Base-by-base conservation (phyloP, 2,329 filamentous ascomycete genomes). In the Colletotrichum paranaense region DNA sequence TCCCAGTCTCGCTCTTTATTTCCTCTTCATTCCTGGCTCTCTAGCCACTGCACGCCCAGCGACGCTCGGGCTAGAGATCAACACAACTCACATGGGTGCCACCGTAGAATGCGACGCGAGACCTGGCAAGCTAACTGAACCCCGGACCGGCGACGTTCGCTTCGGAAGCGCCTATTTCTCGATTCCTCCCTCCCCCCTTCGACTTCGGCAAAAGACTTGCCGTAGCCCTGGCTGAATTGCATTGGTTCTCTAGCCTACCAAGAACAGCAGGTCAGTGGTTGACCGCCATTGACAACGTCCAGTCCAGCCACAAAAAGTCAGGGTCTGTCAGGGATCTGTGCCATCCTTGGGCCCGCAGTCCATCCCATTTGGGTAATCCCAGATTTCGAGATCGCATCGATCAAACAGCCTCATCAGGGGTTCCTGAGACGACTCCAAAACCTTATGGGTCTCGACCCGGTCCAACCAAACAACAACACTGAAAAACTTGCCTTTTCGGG, bases 381-480 rank as follows among this genome's bases (percentile, higher is more conserved):
- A 32, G 56, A 26, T 57, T 35, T 49, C 42, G 8, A 49, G 56
- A 69, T 74, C 70, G 60, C 69, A 62, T 74, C 73, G 68, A 65
- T 74, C 63, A 73, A 74, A 69, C 73, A 70, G 24, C 73, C 32
- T 66, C 70, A 63, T 28, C 70, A 66, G 65, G 73, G 70, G 66
- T 74, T 49, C 64, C 70, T 75, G 73, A 74, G 70, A 75, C 73
- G 57, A 26, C 57, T 75, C 19, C 70, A 66, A 73, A 75, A 75
- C 71, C 53, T 11, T 30, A 53, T 35, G n/a, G 63, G 72, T 74
- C 65, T 73, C 65, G 62, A 38, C 42, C 67, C 42, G 19, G 42
- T 49, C 19, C 30, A 30, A 55, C 52, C 24, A 57, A 57, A 65
- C 38, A 22, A 19, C 52, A 24, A 42, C 24, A 19, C 19, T n/a